Evolutionary conservation across 2,329 filamentous ascomycete species (phyloP), one percentile per base, ranked within the genome.

Genomic region (Didymella lethalis): DNA sequence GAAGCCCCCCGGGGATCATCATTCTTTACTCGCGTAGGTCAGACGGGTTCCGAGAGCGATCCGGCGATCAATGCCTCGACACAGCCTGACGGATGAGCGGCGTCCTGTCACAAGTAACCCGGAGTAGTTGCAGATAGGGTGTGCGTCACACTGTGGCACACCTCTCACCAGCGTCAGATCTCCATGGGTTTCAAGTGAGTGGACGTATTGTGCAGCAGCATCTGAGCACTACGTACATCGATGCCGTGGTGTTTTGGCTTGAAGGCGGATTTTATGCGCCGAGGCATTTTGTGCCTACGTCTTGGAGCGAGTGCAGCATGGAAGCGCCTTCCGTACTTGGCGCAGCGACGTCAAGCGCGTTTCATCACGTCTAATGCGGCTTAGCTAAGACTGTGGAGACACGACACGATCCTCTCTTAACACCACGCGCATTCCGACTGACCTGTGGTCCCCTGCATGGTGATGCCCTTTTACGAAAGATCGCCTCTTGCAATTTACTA

Each of bases 211-310:
- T 48, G 53, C 53, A 49, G 40, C 31, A 48, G 41, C 52, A 49
- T 28, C 41, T 41, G 41, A 48, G 53, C 53, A 41, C 52, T 48
- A 53, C 44, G 50, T 48, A 45, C 41, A 48, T 44, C 49, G 53
- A 56, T 31, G 59, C 57, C 23, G 51, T 62, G 62, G 55, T 66
- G 64, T 66, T 66, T 66, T 59, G 59, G 38, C 58, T 48, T 50
- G n/a, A 28, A 50, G 54, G 48, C 43, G 52, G 31, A 43, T 62
- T 59, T 20, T 51, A 56, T 47, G 48, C 49, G 48, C 49, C 56
- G 56, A 49, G 45, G 48, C 53, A 52, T 58, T 58, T 53, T 36
- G 25, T 36, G 38, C 56, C 55, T 40, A 38, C 38, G 20, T 38
- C 29, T 38, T 49, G 47, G 53, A 46, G 50, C 26, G 47, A 31